phyloP scores from a whole-genome alignment of 495 filamentous ascomycete species.

The Lophiotrema nucula region DNA sequence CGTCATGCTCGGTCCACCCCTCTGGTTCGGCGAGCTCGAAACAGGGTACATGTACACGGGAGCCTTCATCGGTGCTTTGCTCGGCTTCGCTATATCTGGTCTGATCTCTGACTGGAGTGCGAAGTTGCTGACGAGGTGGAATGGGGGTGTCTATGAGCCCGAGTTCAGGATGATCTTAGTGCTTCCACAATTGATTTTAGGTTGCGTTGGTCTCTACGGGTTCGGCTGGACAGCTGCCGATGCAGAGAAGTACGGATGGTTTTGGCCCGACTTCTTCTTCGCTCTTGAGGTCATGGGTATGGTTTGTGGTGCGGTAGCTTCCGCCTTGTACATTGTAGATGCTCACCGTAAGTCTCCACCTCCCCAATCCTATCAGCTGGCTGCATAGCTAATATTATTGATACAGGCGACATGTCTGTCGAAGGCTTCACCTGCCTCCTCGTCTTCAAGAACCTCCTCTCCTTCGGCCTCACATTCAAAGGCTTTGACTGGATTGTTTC shows the following conservation, averaged over 20 bases:
- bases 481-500: constrained; percentile 76
- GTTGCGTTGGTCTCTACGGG: constrained; percentile 76
- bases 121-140: constrained; percentile 65
- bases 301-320: constrained; percentile 84
- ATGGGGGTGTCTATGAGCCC: constrained; percentile 82
- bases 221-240: constrained; percentile 71
- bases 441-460: constrained; percentile 92
- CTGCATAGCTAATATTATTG: neutral
- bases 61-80: constrained; percentile 77
- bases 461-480: constrained; percentile 77
- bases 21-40: constrained; percentile 77
- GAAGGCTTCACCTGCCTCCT: constrained; percentile 89
- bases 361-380: neutral
- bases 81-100: constrained; percentile 77
- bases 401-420: constrained; percentile 72
- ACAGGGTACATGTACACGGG: constrained; percentile 88
- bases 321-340: constrained; percentile 89
- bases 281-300: constrained; percentile 68
- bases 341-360: constrained; percentile 68
- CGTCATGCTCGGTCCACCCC: constrained; percentile 75
- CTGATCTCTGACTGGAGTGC: constrained; percentile 71
- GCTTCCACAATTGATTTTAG: constrained; percentile 73
- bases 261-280: constrained; percentile 76
- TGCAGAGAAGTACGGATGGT: constrained; percentile 61
- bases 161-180: constrained; percentile 85